phyloP scores from a whole-genome alignment of 805 yeast genomes.

The Cyberlindnera bimundalis region DNA sequence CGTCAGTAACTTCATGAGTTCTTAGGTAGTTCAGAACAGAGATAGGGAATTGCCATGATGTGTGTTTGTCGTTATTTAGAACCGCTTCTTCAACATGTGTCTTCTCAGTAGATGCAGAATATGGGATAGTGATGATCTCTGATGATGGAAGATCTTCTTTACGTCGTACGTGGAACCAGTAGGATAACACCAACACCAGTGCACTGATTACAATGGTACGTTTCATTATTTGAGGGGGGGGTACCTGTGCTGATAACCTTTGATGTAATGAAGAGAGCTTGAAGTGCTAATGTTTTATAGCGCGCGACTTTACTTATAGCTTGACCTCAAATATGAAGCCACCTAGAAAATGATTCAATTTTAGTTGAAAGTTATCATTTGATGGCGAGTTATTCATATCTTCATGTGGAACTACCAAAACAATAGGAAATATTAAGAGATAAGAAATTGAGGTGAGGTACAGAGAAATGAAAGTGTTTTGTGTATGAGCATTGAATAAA shows the following conservation, averaged over 20 bases:
- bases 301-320: no score
- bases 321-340: no score
- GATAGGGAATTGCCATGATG: constrained; percentile 12
- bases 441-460: no score
- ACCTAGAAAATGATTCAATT: no score
- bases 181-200: not conserved
- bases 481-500: constrained; percentile 6
- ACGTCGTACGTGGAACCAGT: not conserved
- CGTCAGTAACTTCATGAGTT: not conserved
- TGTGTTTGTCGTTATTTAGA: constrained; percentile 2
- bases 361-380: no score
- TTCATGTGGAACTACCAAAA: no score
- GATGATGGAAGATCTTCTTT: not conserved
- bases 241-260: no score
- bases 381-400: no score
- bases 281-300: no score
- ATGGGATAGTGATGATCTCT: constrained; percentile 11
- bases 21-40: constrained; percentile 2
- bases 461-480: not conserved
- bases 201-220: not conserved
- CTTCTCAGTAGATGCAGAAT: not conserved
- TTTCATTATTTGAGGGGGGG: no score
- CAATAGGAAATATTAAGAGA: no score
- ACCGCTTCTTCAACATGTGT: constrained; percentile 1
- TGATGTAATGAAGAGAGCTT: no score